Evolutionary conservation across 768 basidiomycete genomes (phyloP).

Genomic region (Mycena vulgaris): DNA sequence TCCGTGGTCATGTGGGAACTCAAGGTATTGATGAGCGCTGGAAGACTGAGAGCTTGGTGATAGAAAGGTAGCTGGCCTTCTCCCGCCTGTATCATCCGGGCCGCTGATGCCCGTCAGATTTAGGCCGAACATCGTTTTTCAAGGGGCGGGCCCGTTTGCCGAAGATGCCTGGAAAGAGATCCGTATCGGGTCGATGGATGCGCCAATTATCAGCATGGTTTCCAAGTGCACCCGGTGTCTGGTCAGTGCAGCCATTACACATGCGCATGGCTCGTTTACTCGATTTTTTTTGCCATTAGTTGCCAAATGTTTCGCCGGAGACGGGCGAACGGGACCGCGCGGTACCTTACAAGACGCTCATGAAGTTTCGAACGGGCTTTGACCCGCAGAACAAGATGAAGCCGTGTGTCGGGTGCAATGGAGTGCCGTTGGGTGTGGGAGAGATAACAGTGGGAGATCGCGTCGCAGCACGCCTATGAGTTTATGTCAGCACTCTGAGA

Average conservation of each 20-base stretch:
- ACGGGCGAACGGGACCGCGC: conserved; percentile 78
- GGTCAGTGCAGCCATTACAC: conserved; percentile 57
- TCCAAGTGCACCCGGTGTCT: conserved; percentile 81
- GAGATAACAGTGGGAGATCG: conserved; percentile 73
- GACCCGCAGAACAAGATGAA: conserved; percentile 64
- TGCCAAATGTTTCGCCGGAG: conserved; percentile 80
- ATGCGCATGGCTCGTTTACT: conserved; percentile 20
- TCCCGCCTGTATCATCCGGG: conserved; percentile 18
- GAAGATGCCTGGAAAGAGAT: conserved; percentile 83
- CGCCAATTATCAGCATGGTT: conserved; percentile 70
- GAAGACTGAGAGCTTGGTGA: conserved; percentile 63
- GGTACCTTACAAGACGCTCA: conserved; percentile 82
- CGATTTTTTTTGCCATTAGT: conserved; percentile 54
- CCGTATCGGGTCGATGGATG: conserved; percentile 58
- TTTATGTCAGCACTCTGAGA: no score
- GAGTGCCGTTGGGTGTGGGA: conserved; percentile 65
- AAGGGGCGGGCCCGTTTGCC: conserved; percentile 77
- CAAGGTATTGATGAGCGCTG: conserved; percentile 68
- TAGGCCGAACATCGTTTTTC: conserved; percentile 82
- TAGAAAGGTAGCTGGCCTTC: conserved; percentile 67
- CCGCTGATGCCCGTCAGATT: conserved; percentile 62
- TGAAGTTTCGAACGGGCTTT: conserved; percentile 76
- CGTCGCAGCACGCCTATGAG: conserved; percentile 47
- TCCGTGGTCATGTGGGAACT: conserved; percentile 62
- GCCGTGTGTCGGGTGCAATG: conserved; percentile 81